Evolutionary conservation across 257 asterid species (phyloP).

Genomic region (Paraleonurus japonicus): DNA sequence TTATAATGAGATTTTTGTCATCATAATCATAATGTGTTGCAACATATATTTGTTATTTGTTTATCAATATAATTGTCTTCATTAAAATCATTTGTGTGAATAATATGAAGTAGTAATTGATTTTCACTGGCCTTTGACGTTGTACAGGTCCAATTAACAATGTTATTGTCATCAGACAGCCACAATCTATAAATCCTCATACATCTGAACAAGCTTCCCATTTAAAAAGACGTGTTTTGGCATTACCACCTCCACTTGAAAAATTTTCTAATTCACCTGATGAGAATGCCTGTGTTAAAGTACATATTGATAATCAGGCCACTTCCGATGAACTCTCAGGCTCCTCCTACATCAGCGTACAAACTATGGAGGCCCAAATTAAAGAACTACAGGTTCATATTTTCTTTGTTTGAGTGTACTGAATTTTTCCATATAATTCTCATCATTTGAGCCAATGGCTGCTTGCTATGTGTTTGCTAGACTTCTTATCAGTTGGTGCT

Average conservation of each 20-base stretch:
- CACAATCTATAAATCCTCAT: constrained; percentile 41
- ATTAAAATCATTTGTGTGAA: neutral
- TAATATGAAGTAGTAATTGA: neutral
- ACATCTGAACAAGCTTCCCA: constrained; percentile 39
- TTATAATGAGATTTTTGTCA: no score
- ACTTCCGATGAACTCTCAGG: constrained; percentile 37
- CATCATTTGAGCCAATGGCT: neutral
- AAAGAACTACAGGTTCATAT: constrained; percentile 69
- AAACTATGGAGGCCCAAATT: constrained; percentile 71
- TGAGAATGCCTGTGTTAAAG: constrained; percentile 46
- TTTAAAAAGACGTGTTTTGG: constrained; percentile 39
- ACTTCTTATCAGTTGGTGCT: neutral
- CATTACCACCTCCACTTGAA: constrained; percentile 66
- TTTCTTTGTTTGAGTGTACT: neutral
- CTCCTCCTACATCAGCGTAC: constrained; percentile 48
- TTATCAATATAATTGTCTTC: neutral
- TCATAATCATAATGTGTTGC: neutral
- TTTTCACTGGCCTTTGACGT: constrained; percentile 19
- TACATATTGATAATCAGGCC: constrained; percentile 38
- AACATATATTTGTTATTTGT: neutral
- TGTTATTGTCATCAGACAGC: constrained; percentile 58
- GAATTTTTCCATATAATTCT: neutral
- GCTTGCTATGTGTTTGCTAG: neutral
- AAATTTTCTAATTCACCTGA: constrained; percentile 52
- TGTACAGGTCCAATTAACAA: constrained; percentile 77